Conservation (phyloP, 2,329 filamentous ascomycete genomes). For the Plectosphaerella cucumerina region DNA sequence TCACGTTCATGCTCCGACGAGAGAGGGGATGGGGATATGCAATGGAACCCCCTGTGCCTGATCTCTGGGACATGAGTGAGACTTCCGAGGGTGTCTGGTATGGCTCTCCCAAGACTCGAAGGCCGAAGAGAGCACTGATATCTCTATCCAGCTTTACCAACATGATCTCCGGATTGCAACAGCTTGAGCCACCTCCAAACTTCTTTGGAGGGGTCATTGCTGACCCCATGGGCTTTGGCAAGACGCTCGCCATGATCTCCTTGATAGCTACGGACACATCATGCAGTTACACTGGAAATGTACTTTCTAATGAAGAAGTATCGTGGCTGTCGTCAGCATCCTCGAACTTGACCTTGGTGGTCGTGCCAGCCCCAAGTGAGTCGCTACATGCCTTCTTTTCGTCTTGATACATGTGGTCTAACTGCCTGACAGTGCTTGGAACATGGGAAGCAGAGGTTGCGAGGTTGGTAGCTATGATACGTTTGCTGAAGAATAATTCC, state of each 20-base stretch:
- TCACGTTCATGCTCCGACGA: conserved; percentile 35
- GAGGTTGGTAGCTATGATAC: conserved; percentile 13
- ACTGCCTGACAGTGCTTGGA: conserved; percentile 24
- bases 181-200: conserved; percentile 23
- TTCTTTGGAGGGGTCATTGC: conserved; percentile 42
- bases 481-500: background rate
- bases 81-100: conserved; percentile 15
- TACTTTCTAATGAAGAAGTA: background rate
- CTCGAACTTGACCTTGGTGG: conserved; percentile 22
- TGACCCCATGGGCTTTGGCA: conserved; percentile 42
- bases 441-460: conserved; percentile 32
- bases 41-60: conserved; percentile 12
- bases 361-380: conserved; percentile 32
- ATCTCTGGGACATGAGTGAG: conserved; percentile 28
- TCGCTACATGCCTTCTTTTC: conserved; percentile 26
- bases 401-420: conserved; percentile 8
- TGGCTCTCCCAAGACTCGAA: conserved; percentile 2
- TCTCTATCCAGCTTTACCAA: conserved; percentile 30
- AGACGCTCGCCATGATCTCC: conserved; percentile 39
- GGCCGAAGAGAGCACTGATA: background rate
- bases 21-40: conserved; percentile 30
- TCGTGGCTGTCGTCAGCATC: background rate
- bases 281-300: background rate
- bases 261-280: conserved; percentile 29
- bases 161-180: conserved; percentile 19